A percentile compares a stretch with the other conserved stretches of the same genome.
Conservation (phyloP, 176 grass and related monocot genomes). For the Zizania latifolia region DNA sequence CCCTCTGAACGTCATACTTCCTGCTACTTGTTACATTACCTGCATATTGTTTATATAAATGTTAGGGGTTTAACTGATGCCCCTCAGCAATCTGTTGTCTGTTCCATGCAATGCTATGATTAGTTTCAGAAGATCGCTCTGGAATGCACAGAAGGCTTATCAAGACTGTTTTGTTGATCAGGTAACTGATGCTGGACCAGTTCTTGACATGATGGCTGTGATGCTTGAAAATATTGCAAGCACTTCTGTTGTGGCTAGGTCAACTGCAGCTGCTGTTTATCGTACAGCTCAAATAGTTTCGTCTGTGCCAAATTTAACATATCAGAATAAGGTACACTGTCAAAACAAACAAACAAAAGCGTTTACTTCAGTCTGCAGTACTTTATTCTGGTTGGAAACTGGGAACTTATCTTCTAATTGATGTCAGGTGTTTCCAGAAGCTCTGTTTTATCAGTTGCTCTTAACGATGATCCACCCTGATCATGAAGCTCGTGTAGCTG, state of each 20-base stretch:
- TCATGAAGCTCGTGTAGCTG: slow-evolving; percentile 69
- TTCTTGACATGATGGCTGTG: slow-evolving; percentile 96
- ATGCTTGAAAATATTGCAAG: slow-evolving; percentile 80
- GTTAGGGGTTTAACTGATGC: slow-evolving; percentile 10
- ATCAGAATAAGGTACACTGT: slow-evolving; percentile 72
- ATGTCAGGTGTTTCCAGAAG: slow-evolving; percentile 90
- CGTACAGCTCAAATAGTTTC: slow-evolving; percentile 93
- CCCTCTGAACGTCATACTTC: background rate
- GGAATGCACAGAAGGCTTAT: slow-evolving; percentile 17
- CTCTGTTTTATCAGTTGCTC: slow-evolving; percentile 87
- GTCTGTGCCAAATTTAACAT: slow-evolving; percentile 76
- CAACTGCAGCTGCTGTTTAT: slow-evolving; percentile 80
- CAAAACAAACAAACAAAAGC: background rate
- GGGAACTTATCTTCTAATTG: no score
- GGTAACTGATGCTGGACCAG: slow-evolving; percentile 90
- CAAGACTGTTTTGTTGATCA: slow-evolving; percentile 34
- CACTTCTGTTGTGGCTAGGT: slow-evolving; percentile 51
- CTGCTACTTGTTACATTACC: slow-evolving; percentile 2
- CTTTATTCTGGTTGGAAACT: no score
- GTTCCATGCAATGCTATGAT: background rate
- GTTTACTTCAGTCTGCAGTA: no score
- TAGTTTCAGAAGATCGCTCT: slow-evolving; percentile 3
- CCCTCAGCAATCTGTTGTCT: background rate
- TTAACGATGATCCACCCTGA: slow-evolving; percentile 89
- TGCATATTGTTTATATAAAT: slow-evolving; percentile 2